phyloP scores from a whole-genome alignment of 2,329 filamentous ascomycete genomes.

The Raffaelea albimanens region DNA sequence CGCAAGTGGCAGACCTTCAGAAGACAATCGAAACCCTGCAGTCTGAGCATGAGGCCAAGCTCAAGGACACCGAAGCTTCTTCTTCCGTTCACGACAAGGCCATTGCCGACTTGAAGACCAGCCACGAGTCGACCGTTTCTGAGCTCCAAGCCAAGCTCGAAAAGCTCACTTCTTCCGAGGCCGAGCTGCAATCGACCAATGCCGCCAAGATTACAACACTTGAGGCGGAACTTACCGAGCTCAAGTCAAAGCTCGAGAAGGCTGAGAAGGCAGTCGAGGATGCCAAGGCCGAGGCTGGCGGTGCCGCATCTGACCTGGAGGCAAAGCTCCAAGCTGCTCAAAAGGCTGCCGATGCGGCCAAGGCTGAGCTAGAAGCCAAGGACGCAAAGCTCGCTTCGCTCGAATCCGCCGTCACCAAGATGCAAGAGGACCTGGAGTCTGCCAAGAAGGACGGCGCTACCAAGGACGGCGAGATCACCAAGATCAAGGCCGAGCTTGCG shows the following conservation, averaged over 20 bases:
- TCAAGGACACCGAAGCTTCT: conserved; percentile 27
- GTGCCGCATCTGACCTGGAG: conserved; percentile 29
- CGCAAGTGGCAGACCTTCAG: conserved; percentile 38
- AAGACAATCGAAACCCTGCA: conserved; percentile 38
- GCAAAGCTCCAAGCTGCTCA: conserved; percentile 37
- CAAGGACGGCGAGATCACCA: conserved; percentile 40
- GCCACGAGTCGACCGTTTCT: conserved; percentile 36
- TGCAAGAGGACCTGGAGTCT: conserved; percentile 15
- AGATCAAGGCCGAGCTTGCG: conserved; percentile 40
- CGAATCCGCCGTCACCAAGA: conserved; percentile 33
- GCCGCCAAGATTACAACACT: conserved; percentile 38
- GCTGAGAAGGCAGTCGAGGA: conserved; percentile 34
- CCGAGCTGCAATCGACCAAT: conserved; percentile 33
- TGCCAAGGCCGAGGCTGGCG: conserved; percentile 27
- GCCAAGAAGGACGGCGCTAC: conserved; percentile 34
- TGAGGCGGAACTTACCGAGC: conserved; percentile 35
- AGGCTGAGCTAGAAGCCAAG: conserved; percentile 34
- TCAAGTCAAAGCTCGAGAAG: conserved; percentile 27
- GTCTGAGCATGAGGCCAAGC: conserved; percentile 28
- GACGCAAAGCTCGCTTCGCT: conserved; percentile 28
- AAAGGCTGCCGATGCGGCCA: conserved; percentile 30
- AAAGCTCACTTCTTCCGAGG: conserved; percentile 37
- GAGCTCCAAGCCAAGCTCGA: conserved; percentile 48
- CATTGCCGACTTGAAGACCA: conserved; percentile 38
- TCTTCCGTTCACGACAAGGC: conserved; percentile 37